Evolutionary conservation across 495 filamentous ascomycete species (phyloP).

Genomic region (Xylaria cubensis): DNA sequence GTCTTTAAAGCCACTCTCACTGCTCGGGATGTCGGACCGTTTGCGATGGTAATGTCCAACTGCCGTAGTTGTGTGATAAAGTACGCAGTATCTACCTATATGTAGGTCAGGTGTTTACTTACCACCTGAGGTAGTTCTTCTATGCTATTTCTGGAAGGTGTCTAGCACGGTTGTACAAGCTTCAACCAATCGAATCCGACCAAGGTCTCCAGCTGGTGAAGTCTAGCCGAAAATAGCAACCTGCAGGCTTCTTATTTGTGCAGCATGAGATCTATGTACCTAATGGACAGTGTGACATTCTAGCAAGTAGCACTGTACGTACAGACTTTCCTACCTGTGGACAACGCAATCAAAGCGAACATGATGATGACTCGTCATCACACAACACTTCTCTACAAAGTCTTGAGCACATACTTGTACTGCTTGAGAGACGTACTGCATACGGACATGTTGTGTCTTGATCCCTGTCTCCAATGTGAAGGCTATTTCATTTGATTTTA

Average conservation of each 20-base stretch:
- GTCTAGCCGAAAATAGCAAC: slow-evolving; percentile 14
- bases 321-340: background rate
- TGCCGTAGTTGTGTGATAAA: background rate
- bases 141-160: background rate
- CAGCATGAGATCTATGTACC: background rate
- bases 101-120: background rate
- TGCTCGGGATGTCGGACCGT: slow-evolving; percentile 4
- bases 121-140: background rate
- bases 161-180: background rate
- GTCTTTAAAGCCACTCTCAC: background rate
- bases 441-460: background rate
- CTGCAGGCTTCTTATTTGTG: background rate
- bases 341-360: background rate
- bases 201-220: background rate
- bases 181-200: background rate
- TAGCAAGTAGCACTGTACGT: background rate
- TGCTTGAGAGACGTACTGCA: background rate
- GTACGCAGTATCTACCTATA: background rate
- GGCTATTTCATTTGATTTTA: background rate
- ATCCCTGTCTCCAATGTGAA: background rate
- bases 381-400: background rate
- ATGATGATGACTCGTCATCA: background rate
- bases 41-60: background rate
- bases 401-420: background rate
- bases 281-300: background rate